Evolutionary conservation across 2,329 filamentous ascomycete species (phyloP), one percentile per base, ranked within the genome.

Genomic region (Stagonosporopsis tanaceti): DNA sequence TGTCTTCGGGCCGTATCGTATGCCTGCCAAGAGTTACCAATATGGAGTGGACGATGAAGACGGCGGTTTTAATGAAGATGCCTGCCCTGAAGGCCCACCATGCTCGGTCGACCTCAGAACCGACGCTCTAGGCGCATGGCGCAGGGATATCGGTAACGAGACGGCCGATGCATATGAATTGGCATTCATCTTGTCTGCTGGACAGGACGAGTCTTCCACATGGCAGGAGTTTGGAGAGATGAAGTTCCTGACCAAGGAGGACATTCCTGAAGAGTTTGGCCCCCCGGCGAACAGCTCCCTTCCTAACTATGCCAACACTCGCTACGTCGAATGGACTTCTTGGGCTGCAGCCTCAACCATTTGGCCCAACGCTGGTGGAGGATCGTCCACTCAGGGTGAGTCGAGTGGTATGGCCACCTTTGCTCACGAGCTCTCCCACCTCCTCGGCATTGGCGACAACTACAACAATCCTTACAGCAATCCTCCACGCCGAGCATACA

Each of bases 221-320:
- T 85, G 83, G 83, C 83, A 85, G 53, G 82, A 85, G 60, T 85
- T 85, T 60, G 83, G 83, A 35, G 79, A 83, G 68, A 85, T 85
- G 80, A 80, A 77, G 55, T 85, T 84, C 52, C 64, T 73, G 11
- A 74, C 70, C 6, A 79, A 76, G 12, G 79, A 83, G 15, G 80
- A 83, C 42, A 76, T 85, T 0, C 78, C 82, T 0, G 77, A 78
- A 3, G 77, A 72, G 11, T 84, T 84, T 54, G 83, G 83, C 0
- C 82, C 83, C 2, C 82, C 82, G 1, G 71, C 66, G 1, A 77
- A 78, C 54, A 76, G 75, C 41, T 73, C 79, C 1, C 63, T 73
- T 0, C 70, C 73, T 3, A 83, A 85, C 60, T 82, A 76, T 50
- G 82, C 81, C 4, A 67, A 76, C 35, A 85, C 82, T 0, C 75